Conservation (phyloP, 2,329 filamentous ascomycete species). For the Cladosporium colombiae region DNA sequence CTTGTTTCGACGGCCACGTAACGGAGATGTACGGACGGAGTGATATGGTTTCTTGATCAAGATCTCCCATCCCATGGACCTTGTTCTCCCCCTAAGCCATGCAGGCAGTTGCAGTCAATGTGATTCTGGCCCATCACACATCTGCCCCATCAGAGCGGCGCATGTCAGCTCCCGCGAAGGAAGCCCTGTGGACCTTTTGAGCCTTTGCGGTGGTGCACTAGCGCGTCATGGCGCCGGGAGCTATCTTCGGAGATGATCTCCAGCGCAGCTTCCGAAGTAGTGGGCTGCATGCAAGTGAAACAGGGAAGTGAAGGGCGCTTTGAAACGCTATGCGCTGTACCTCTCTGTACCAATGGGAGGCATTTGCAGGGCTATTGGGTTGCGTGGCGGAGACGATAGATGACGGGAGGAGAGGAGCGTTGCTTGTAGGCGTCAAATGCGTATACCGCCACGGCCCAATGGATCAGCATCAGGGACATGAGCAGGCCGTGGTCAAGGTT, state of each 20-base stretch:
- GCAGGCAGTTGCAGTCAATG: not conserved
- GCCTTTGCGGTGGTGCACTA: not conserved
- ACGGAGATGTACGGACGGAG: not conserved
- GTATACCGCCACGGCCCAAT: conserved; percentile 1
- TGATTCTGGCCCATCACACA: not conserved
- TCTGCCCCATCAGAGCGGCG: not conserved
- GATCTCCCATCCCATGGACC: not conserved
- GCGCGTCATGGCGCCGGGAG: conserved; percentile 8
- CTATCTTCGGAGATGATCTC: conserved; percentile 21
- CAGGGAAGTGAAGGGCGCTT: not conserved
- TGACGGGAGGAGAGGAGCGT: not conserved
- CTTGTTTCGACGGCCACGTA: not conserved
- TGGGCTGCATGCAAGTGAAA: conserved; percentile 14
- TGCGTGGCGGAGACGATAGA: conserved; percentile 1
- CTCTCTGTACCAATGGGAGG: not conserved
- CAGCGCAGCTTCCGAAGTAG: conserved; percentile 1
- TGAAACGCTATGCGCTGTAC: conserved; percentile 16
- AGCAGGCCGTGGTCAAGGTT: not conserved
- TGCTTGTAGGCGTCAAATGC: not conserved
- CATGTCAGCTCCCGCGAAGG: not conserved
- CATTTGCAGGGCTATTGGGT: not conserved
- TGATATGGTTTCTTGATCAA: not conserved
- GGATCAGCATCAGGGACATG: not conserved
- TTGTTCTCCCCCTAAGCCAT: not conserved
- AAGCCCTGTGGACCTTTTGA: not conserved